These are phyloP conservation scores for Hordeum pubiflorum DNA, from an alignment of 202 grass and related monocot species.

Conservation along the genomic window DNA sequence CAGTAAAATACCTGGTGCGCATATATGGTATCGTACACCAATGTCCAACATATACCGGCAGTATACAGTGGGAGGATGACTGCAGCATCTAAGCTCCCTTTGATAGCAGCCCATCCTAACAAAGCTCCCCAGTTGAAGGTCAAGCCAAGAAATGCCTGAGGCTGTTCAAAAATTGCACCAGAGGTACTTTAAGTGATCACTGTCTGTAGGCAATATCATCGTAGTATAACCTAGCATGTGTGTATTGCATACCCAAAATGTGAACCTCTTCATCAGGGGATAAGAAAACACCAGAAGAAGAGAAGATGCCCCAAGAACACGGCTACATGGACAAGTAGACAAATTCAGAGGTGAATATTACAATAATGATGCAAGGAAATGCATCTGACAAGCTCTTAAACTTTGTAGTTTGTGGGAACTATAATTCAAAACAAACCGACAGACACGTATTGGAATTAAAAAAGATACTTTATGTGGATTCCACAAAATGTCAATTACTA, in stretches of 20 bases:
- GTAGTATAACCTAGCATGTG: neutral
- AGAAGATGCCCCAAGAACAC: constrained; percentile 75
- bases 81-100: constrained; percentile 54
- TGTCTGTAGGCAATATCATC: neutral
- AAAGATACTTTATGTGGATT: neutral
- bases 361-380: neutral
- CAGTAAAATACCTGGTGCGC: constrained; percentile 59
- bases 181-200: neutral
- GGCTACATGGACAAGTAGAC: constrained; percentile 32
- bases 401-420: neutral
- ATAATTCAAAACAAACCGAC: neutral
- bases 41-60: constrained; percentile 72
- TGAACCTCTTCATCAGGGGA: constrained; percentile 86
- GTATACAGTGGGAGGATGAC: constrained; percentile 66
- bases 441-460: neutral
- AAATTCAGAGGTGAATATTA: neutral
- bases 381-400: neutral
- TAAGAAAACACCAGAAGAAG: constrained; percentile 69
- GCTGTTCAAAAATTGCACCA: constrained; percentile 36
- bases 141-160: constrained; percentile 82
- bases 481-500: neutral
- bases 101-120: constrained; percentile 82
- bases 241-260: constrained; percentile 66
- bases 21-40: constrained; percentile 89
- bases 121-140: constrained; percentile 92